Evolutionary conservation across 2,329 filamentous ascomycete species (phyloP).

Genomic region (Falciphora oryzae): DNA sequence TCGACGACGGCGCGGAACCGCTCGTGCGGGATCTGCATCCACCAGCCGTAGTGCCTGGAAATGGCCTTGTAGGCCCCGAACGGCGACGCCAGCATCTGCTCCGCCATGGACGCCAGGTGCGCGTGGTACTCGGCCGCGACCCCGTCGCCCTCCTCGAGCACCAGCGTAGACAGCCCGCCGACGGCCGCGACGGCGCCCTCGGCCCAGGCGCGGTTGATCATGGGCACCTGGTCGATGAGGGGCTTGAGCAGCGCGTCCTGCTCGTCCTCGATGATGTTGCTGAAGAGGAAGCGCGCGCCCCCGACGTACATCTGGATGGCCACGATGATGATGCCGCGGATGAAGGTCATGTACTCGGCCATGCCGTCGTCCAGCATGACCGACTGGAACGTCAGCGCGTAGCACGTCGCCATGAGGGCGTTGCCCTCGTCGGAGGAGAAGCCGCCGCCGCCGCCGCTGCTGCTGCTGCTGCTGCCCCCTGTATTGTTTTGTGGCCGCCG

Average conservation of each 20-base stretch:
- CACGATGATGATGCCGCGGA: constrained; percentile 50
- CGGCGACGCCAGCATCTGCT: constrained; percentile 46
- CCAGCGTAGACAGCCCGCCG: constrained; percentile 36
- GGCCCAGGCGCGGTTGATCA: constrained; percentile 38
- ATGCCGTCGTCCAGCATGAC: constrained; percentile 52
- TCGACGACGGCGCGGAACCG: constrained; percentile 46
- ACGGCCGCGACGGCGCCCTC: constrained; percentile 42
- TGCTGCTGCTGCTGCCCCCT: constrained; percentile 3
- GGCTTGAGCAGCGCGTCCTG: constrained; percentile 37
- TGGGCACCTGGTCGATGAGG: constrained; percentile 38
- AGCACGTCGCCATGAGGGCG: constrained; percentile 53
- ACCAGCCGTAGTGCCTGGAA: constrained; percentile 47
- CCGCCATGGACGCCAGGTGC: constrained; percentile 39
- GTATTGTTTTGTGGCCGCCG: constrained; percentile 17
- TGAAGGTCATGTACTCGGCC: constrained; percentile 56
- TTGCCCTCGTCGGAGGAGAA: constrained; percentile 48
- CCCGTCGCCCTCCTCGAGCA: constrained; percentile 18
- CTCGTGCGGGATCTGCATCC: constrained; percentile 50
- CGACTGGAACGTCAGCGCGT: constrained; percentile 54
- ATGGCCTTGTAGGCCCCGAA: constrained; percentile 48
- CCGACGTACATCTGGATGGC: constrained; percentile 47
- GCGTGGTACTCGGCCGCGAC: constrained; percentile 42
- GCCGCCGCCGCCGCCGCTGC: constrained; percentile 10
- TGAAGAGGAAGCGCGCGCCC: constrained; percentile 44
- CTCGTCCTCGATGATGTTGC: constrained; percentile 36